Percentiles rank a stretch among this genome's conserved stretches.
phyloP scores from a whole-genome alignment of 345 rosid genomes.

The Turnera subulata region DNA sequence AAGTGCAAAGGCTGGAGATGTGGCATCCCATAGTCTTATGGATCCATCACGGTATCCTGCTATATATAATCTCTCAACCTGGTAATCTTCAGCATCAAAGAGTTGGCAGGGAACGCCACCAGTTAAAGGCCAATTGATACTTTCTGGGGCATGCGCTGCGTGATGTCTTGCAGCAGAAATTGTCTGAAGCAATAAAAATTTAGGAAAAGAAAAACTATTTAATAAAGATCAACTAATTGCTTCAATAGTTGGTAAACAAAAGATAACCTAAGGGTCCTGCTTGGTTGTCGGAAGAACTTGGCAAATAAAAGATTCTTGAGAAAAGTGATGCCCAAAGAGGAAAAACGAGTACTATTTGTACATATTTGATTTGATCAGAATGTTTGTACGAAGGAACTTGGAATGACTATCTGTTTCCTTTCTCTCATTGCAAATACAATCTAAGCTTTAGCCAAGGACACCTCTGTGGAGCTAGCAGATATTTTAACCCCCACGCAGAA shows the following conservation, averaged over 20 bases:
- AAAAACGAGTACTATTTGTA: too few relatives aligned
- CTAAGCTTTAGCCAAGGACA: background rate
- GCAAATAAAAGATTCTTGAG: too few relatives aligned
- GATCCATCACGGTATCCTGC: slow-evolving; percentile 32
- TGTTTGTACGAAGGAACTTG: too few relatives aligned
- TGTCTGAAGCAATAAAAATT: slow-evolving; percentile 36
- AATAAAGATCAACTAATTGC: background rate
- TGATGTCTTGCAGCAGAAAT: slow-evolving; percentile 50
- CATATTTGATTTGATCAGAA: background rate
- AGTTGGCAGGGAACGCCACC: slow-evolving; percentile 25
- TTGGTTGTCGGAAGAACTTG: too few relatives aligned
- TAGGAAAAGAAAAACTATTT: background rate
- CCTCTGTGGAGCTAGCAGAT: background rate
- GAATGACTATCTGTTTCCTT: too few relatives aligned
- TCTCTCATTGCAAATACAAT: background rate
- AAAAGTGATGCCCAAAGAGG: too few relatives aligned
- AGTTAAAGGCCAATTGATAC: slow-evolving; percentile 22
- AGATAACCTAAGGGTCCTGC: too few relatives aligned
- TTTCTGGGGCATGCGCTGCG: slow-evolving; percentile 28
- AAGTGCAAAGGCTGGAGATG: slow-evolving; percentile 22
- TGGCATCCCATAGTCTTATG: slow-evolving; percentile 28
- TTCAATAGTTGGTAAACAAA: too few relatives aligned
- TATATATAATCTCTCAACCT: slow-evolving; percentile 25
- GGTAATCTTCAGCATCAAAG: slow-evolving; percentile 17
- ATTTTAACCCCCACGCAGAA: background rate